phyloP scores from a whole-genome alignment of 2,329 filamentous ascomycete genomes.

The Ramularia collo-cygni region DNA sequence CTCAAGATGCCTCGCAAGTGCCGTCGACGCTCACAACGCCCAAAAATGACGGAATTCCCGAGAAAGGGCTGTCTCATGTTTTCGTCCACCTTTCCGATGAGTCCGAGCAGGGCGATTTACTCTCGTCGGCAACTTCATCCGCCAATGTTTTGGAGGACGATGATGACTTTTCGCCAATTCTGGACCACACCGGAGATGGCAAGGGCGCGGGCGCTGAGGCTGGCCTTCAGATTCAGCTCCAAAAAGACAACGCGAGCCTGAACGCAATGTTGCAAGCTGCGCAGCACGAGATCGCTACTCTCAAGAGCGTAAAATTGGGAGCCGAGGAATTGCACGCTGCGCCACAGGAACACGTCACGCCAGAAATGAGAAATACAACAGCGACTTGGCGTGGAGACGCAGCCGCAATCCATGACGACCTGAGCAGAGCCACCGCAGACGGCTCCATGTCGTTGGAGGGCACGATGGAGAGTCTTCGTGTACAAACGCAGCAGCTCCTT shows the following conservation, averaged over 20 bases:
- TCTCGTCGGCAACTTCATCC: constrained; percentile 12
- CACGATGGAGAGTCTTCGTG: constrained; percentile 25
- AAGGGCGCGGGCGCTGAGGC: constrained; percentile 7
- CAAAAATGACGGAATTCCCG: constrained; percentile 3
- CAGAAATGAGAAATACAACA: too few relatives aligned
- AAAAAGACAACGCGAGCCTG: constrained; percentile 14
- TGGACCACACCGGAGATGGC: constrained; percentile 9
- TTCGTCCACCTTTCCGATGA: constrained; percentile 14
- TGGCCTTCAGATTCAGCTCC: constrained; percentile 5
- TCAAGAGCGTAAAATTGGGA: constrained; percentile 1
- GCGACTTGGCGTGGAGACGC: not conserved
- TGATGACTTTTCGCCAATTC: constrained; percentile 8
- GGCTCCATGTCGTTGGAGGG: constrained; percentile 25
- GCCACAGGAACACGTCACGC: too few relatives aligned
- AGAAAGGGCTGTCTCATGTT: constrained; percentile 15
- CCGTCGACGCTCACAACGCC: not conserved
- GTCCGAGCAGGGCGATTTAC: not conserved
- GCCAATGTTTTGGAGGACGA: constrained; percentile 18
- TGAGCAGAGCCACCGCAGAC: constrained; percentile 2
- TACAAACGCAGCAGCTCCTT: constrained; percentile 29
- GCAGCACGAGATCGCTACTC: constrained; percentile 10
- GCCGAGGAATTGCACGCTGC: too few relatives aligned
- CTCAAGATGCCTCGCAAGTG: not conserved
- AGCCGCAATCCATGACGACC: not conserved
- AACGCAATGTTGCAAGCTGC: constrained; percentile 9